phyloP scores from a whole-genome alignment of 768 basidiomycete species.

The Suillus bovinus region DNA sequence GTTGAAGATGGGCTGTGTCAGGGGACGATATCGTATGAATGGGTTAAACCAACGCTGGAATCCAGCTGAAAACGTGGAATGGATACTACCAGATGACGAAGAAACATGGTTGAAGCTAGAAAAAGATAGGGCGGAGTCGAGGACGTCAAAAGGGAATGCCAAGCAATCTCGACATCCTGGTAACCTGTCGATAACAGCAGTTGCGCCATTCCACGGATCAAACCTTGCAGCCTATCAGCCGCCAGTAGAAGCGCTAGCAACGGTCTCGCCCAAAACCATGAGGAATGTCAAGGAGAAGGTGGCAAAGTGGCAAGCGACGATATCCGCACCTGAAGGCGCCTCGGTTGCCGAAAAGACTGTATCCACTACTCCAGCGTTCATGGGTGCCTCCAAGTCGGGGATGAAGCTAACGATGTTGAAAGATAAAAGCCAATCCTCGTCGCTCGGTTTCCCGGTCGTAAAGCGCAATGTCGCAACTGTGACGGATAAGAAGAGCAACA shows the following conservation, averaged over 20 bases:
- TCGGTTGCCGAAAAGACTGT: conserved; percentile 9
- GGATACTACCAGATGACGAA: conserved; percentile 47
- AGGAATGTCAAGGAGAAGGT: conserved; percentile 37
- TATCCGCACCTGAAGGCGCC: conserved; percentile 16
- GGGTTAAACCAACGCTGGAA: conserved; percentile 21
- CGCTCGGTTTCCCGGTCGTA: conserved; percentile 46
- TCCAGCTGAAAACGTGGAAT: conserved; percentile 27
- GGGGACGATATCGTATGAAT: conserved; percentile 33
- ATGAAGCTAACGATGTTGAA: not conserved
- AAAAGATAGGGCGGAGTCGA: conserved; percentile 25
- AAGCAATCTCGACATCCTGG: conserved; percentile 14
- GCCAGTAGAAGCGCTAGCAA: conserved; percentile 1
- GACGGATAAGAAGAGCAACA: conserved; percentile 24
- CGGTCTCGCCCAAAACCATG: conserved; percentile 28
- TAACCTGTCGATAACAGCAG: not conserved
- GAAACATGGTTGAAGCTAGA: conserved; percentile 52
- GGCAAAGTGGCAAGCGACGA: conserved; percentile 35
- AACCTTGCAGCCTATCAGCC: conserved; percentile 3
- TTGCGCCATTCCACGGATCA: not conserved
- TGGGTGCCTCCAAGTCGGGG: conserved; percentile 12
- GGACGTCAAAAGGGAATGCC: conserved; percentile 19
- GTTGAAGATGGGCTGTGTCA: conserved; percentile 42
- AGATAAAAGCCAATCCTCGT: conserved; percentile 21
- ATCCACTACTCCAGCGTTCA: conserved; percentile 6
- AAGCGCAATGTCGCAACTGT: conserved; percentile 35